These are phyloP conservation scores for Torulaspora maleeae DNA, from an alignment of 805 yeast species.

Conservation along the genomic window DNA sequence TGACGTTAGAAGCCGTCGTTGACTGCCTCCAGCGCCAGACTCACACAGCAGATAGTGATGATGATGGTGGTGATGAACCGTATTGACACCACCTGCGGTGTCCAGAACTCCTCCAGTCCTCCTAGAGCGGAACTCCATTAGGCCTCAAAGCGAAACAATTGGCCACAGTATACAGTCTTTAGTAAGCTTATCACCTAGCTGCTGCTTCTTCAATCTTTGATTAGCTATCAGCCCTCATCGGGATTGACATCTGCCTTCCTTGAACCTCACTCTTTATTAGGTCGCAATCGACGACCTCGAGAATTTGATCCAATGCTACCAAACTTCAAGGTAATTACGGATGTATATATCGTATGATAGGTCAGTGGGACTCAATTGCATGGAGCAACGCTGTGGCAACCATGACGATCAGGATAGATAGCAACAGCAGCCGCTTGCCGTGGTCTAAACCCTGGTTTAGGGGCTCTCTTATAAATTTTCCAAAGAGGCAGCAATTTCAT, in stretches of 20 bases:
- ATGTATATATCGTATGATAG: neutral
- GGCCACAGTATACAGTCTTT: neutral
- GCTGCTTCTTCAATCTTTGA: no score
- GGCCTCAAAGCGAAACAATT: neutral
- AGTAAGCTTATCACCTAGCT: no score
- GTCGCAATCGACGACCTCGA: neutral
- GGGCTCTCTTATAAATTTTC: conserved; percentile 44
- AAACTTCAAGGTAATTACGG: neutral
- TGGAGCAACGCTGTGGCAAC: neutral
- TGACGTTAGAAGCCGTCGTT: conserved; percentile 7
- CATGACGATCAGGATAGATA: neutral
- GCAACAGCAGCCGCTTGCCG: neutral
- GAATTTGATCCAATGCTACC: neutral
- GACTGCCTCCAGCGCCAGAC: conserved; percentile 7
- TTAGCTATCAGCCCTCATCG: no score
- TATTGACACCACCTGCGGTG: conserved; percentile 1
- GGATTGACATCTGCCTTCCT: neutral
- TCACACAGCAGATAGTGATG: conserved; percentile 16
- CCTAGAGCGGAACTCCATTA: conserved; percentile 6
- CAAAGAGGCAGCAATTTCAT: conserved; percentile 93
- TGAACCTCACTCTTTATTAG: neutral
- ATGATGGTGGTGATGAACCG: conserved; percentile 23
- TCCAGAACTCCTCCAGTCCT: conserved; percentile 1
- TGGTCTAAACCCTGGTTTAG: neutral
- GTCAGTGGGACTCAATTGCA: neutral